Base-by-base conservation (phyloP, 1,139 yeast species). In the Blastobotrys malaysiensis region DNA sequence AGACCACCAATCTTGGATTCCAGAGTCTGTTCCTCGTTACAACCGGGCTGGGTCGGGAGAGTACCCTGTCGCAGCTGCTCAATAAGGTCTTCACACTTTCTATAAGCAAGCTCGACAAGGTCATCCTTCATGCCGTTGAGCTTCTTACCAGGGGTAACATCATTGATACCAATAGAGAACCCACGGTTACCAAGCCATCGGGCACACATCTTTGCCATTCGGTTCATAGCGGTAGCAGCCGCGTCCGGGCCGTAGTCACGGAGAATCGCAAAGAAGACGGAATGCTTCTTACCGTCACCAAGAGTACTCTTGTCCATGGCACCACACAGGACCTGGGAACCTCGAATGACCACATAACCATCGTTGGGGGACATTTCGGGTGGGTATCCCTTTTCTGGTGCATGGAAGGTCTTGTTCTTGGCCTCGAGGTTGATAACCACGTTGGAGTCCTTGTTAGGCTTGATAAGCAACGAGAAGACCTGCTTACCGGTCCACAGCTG, bases 201-300 rank as follows among this genome's bases (percentile, higher is more conserved):
- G 1, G 99, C 98, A 77, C 99, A 91, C 65, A 95, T 74, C 70
- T 95, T 95, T 21, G 99, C 97, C 98, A 95, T 91, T 69, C 99
- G 78, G 70, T 95, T 93, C 99, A 95, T 95, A 13, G 99, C 97
- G 43, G 74, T 76, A 1, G 97, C 97, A 1, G 99, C 99, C 64
- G 88, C 97, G 60, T 84, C 85, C 1, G 99, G 88, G 9, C 99
- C 99, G 70, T 86, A 91, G 69, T 95, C 99, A 72, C 99, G 79
- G 57, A 95, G 73, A 59, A 95, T 93, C 0, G 97, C 89, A 69
- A 95, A 95, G 68, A 95, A 95, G 0, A 95, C 96, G 2, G 98
- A 90, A 67, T 89, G 96, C 71, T 95, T 95, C 69, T 95, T 95
- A 73, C 99, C 99, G 70, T 95, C 99, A 64, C 99, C 99, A 11